These are phyloP conservation scores for Hippophae tibetana DNA, from an alignment of 306 rosid species.

Conservation along the genomic window DNA sequence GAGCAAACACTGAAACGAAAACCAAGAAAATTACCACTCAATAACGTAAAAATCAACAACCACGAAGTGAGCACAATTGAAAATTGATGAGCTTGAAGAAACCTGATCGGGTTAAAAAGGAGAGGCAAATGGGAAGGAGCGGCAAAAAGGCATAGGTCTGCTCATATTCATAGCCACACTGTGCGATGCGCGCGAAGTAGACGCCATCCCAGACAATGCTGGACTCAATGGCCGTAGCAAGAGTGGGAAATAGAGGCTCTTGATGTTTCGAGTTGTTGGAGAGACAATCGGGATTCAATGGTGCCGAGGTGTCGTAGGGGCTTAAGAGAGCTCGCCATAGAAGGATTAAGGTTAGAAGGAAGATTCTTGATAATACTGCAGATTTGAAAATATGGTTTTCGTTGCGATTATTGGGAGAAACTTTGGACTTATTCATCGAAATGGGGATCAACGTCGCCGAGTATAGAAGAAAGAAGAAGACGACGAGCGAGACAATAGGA, in stretches of 20 bases:
- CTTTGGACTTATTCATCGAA: conserved; percentile 13
- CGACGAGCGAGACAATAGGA: not conserved
- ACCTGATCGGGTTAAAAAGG: conserved; percentile 44
- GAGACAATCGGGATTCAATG: conserved; percentile 50
- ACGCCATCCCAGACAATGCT: conserved; percentile 87
- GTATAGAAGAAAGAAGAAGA: too few species aligned
- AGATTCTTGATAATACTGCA: conserved; percentile 49
- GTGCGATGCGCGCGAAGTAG: conserved; percentile 52
- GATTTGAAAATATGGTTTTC: conserved; percentile 33
- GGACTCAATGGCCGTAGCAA: conserved; percentile 48
- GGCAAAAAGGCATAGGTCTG: conserved; percentile 83
- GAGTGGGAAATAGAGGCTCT: conserved; percentile 21
- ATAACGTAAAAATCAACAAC: not conserved
- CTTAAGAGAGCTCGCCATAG: conserved; percentile 42
- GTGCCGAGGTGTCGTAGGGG: conserved; percentile 87
- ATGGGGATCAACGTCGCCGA: not conserved
- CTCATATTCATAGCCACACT: conserved; percentile 92
- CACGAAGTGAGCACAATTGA: not conserved
- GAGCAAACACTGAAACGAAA: conserved; percentile 35
- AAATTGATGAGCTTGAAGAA: not conserved
- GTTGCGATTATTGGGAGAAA: conserved; percentile 14
- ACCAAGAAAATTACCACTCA: not conserved
- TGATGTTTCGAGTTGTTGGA: not conserved
- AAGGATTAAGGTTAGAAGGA: conserved; percentile 38
- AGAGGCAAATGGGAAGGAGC: conserved; percentile 57